phyloP scores from a whole-genome alignment of 768 basidiomycete genomes.

The Terana coerulea region DNA sequence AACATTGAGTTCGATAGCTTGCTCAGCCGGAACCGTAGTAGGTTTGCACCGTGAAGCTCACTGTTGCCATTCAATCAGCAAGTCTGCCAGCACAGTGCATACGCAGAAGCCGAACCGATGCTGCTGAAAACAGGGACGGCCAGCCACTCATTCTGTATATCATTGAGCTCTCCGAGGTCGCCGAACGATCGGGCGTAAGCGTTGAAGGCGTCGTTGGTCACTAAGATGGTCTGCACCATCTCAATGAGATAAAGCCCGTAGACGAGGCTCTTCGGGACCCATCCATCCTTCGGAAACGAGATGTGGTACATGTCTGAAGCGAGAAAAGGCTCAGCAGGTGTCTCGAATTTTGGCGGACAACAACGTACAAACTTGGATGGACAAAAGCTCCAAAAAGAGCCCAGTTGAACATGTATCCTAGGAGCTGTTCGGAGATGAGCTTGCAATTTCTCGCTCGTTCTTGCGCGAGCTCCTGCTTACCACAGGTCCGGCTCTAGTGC shows the following conservation, averaged over 20 bases:
- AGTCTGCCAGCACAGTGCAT: too few relatives aligned
- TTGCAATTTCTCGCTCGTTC: too few relatives aligned
- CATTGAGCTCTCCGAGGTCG: constrained; percentile 1
- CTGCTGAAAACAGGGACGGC: background rate
- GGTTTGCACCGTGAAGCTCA: background rate
- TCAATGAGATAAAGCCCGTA: constrained; percentile 2
- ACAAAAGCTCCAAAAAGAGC: constrained; percentile 12
- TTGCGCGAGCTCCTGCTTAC: too few relatives aligned
- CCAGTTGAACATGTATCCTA: constrained; percentile 24
- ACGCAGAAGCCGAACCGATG: constrained; percentile 2
- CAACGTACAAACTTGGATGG: constrained; percentile 17
- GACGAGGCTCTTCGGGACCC: constrained; percentile 11
- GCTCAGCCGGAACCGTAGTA: background rate
- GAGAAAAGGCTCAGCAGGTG: background rate
- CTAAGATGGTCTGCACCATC: constrained; percentile 15
- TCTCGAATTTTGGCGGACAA: background rate
- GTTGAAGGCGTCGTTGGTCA: constrained; percentile 21
- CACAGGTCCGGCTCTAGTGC: too few relatives aligned
- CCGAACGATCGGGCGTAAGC: constrained; percentile 27
- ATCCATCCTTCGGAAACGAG: constrained; percentile 7
- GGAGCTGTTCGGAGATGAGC: too few relatives aligned
- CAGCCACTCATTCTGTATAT: too few relatives aligned
- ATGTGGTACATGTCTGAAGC: constrained; percentile 11
- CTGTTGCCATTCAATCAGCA: too few relatives aligned
- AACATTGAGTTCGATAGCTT: background rate